Base-by-base conservation (phyloP, 208 protist species). In the Trypanosoma boissoni region DNA sequence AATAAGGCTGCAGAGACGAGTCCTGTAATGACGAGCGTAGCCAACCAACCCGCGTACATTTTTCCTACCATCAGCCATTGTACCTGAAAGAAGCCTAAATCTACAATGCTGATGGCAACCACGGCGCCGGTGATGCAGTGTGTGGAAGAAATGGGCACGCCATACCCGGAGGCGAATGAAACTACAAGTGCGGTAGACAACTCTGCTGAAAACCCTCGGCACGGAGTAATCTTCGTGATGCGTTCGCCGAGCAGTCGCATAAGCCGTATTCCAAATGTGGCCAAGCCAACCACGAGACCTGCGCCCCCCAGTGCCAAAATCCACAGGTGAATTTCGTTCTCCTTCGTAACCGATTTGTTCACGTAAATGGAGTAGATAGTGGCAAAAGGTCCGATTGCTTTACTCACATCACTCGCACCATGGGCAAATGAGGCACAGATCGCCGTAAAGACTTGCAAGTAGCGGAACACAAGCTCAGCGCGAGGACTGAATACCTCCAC, bases 41-140 rank as follows among this genome's bases (percentile, higher is more conserved):
- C 68, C 5, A 86, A 64, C 84, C 80, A 91, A 14, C 80, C 84
- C 10, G 48, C 56, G 65, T 88, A 91, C 72, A 91, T 82, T 65
- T 84, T 86, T 32, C 76, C 70, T 31, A 88, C 75, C 67, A 91
- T 86, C 37, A 80, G 27, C 80, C 84, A 91, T 21, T 74, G 72
- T 24, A 91, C 78, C 20, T 76, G 74, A n/a, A 31, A 34, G 49
- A 81, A 64, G 32, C 80, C 84, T 23, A 87, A 74, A 34, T 90
- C 85, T 21, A 90, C 61, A 49, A 97, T 78, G 32, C 80, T 83
- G 52, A 88, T 82, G 16, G 84, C 90, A 9, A 94, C 65, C 29
- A 97, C 75, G 16, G 84, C 83, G 21, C 92, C 92, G 12, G 88
- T 88, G 54, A 91, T 93, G 64, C 83, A 89, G 72, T 97, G 89